phyloP scores from a whole-genome alignment of 1,139 yeast species.

The Blastobotrys apis region DNA sequence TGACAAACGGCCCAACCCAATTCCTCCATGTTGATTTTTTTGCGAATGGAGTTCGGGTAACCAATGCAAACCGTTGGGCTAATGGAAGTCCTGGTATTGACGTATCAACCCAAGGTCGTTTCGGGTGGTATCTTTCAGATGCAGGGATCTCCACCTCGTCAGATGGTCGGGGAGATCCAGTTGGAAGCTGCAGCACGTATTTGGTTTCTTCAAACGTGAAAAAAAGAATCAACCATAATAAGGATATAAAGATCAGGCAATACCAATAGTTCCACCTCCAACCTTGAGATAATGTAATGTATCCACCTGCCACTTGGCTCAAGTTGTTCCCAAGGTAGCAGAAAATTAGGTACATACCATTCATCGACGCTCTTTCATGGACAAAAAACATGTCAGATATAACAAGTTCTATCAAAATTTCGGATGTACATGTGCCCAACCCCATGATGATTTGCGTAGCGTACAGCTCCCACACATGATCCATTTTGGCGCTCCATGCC shows the following conservation, averaged over 20 bases:
- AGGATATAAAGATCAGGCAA: slow-evolving; percentile 45
- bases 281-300: slow-evolving; percentile 44
- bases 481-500: slow-evolving; percentile 20
- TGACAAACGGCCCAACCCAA: slow-evolving; percentile 23
- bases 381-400: slow-evolving; percentile 49
- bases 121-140: neutral
- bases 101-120: slow-evolving; percentile 13
- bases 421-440: slow-evolving; percentile 17
- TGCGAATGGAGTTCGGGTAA: slow-evolving; percentile 14
- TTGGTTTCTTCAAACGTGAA: slow-evolving; percentile 48
- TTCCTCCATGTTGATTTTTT: slow-evolving; percentile 18
- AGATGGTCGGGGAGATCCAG: neutral
- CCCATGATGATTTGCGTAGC: slow-evolving; percentile 18
- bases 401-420: slow-evolving; percentile 25
- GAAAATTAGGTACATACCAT: slow-evolving; percentile 44
- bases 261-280: slow-evolving; percentile 50
- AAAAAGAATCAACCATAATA: slow-evolving; percentile 41
- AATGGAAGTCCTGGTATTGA: slow-evolving; percentile 12
- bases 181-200: slow-evolving; percentile 33
- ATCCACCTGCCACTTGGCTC: slow-evolving; percentile 49
- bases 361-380: slow-evolving; percentile 48
- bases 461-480: slow-evolving; percentile 19
- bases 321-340: slow-evolving; percentile 40
- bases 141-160: neutral
- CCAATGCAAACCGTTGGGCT: slow-evolving; percentile 11